A percentile compares a stretch with the other conserved stretches of the same genome.
Conservation (phyloP, 768 basidiomycete genomes). For the Termitomyces sp. region DNA sequence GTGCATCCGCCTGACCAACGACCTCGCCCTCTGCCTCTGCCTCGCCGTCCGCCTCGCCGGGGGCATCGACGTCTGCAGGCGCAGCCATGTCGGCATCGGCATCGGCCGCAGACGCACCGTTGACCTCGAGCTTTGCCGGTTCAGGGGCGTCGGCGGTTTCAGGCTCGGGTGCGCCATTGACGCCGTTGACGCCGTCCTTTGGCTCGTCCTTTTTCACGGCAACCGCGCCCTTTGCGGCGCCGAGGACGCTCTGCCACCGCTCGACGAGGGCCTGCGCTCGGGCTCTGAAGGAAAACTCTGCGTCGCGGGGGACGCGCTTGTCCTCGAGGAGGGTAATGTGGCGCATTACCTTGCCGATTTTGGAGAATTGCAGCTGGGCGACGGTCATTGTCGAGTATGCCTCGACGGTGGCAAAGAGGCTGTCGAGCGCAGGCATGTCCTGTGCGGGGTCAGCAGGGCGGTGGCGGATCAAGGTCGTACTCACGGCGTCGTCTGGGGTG, state of each 20-base stretch:
- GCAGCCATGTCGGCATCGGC: background rate
- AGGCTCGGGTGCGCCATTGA: conserved; percentile 6
- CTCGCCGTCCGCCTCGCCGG: background rate
- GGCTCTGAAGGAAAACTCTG: conserved; percentile 49
- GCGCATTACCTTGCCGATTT: conserved; percentile 77
- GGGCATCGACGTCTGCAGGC: conserved; percentile 19
- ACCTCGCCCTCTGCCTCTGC: background rate
- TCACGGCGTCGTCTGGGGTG: conserved; percentile 13
- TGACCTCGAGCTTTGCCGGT: background rate
- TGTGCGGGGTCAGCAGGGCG: conserved; percentile 18
- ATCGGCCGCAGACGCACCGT: background rate
- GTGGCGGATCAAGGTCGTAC: background rate
- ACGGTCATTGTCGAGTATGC: conserved; percentile 65
- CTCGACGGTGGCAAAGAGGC: conserved; percentile 66
- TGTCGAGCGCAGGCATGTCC: conserved; percentile 69
- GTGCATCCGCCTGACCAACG: conserved; percentile 16
- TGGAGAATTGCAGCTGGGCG: conserved; percentile 68
- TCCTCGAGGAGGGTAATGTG: conserved; percentile 53
- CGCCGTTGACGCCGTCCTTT: background rate
- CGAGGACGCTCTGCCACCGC: conserved; percentile 49
- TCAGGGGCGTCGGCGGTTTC: too few relatives aligned
- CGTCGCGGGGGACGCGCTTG: conserved; percentile 52
- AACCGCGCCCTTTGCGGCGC: conserved; percentile 11
- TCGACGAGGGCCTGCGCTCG: conserved; percentile 59
- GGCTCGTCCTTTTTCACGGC: background rate